Conservation (phyloP, 352 stramenopile species). For the Phytophthora cryptogea region DNA sequence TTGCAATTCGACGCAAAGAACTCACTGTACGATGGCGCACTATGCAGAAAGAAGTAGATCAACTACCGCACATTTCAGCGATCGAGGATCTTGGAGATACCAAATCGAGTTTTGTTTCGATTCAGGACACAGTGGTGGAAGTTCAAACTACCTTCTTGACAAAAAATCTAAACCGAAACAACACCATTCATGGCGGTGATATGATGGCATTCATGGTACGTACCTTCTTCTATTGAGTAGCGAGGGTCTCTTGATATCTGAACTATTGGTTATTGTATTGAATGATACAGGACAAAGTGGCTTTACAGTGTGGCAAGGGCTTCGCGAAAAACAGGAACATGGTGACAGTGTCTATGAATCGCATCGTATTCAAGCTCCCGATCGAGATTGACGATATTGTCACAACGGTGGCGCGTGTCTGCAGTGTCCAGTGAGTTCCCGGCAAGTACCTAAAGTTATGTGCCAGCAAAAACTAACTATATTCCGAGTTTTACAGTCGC, state of each 20-base stretch:
- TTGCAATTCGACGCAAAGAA: conserved; percentile 58
- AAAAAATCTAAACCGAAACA: conserved; percentile 73
- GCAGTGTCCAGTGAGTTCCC: conserved; percentile 41
- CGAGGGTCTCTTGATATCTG: not conserved
- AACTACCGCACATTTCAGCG: conserved; percentile 52
- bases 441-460: not conserved
- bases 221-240: not conserved
- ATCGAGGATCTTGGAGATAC: conserved; percentile 41
- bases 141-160: conserved; percentile 71
- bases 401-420: conserved; percentile 55
- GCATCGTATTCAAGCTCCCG: conserved; percentile 71
- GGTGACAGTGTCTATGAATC: conserved; percentile 66
- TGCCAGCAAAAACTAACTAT: not conserved
- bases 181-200: conserved; percentile 70
- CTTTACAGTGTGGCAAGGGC: conserved; percentile 58
- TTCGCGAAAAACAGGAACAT: conserved; percentile 71
- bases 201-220: conserved; percentile 56
- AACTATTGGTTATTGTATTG: not conserved
- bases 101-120: conserved; percentile 42
- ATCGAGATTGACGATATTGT: conserved; percentile 64
- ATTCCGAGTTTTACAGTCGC: conserved; percentile 24
- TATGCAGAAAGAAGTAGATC: conserved; percentile 59
- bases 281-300: conserved; percentile 46
- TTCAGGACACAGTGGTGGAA: conserved; percentile 61
- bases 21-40: conserved; percentile 52